Conservation (phyloP, 129 eudicot species). For the Smallanthus sonchifolius region DNA sequence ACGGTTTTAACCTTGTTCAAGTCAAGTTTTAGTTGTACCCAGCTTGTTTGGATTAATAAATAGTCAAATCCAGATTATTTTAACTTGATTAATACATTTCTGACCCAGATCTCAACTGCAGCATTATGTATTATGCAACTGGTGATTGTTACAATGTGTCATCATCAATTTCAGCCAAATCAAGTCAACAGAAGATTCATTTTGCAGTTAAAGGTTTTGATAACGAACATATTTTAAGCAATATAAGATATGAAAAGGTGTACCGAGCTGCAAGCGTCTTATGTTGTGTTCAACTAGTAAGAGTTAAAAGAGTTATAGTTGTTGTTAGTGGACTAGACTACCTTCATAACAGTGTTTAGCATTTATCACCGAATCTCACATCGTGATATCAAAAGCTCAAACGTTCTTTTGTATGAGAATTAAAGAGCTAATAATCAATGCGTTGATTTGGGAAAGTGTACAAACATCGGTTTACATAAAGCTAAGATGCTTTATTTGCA, state of each 20-base stretch:
- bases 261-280: no score
- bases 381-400: background rate
- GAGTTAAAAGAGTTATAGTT: background rate
- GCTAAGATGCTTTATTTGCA: background rate
- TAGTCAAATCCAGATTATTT: background rate
- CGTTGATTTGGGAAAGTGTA: slow-evolving; percentile 4
- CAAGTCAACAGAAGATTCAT: background rate
- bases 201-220: background rate
- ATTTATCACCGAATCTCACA: background rate
- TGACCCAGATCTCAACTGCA: background rate
- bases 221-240: no score
- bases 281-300: no score
- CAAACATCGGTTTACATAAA: background rate
- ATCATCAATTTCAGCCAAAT: background rate
- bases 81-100: background rate
- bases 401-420: background rate
- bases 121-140: background rate
- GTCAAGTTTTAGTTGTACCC: no score
- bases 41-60: background rate
- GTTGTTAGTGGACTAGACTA: background rate
- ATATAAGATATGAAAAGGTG: no score
- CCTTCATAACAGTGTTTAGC: background rate
- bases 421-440: background rate
- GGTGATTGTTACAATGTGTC: background rate
- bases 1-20: no score